A percentile compares a stretch with the other conserved stretches of the same genome.
Evolutionary conservation across 352 stramenopile genomes (phyloP).

Genomic region (Globisporangium spiculum): DNA sequence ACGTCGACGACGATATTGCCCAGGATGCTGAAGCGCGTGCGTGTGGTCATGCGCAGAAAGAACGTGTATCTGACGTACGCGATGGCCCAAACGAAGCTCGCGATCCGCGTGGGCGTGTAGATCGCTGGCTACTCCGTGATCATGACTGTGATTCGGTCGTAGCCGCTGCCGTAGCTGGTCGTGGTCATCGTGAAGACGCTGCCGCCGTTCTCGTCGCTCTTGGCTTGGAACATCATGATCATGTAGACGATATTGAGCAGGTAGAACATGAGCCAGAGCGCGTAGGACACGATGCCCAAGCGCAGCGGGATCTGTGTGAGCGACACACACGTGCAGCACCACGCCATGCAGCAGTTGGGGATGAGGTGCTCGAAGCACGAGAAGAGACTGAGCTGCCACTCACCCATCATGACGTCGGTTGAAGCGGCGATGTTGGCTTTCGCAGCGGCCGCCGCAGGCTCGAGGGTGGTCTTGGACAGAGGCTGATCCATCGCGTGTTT

Average conservation of each 20-base stretch:
- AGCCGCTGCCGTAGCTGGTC: neutral
- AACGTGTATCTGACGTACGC: slow-evolving; percentile 1
- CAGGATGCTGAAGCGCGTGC: slow-evolving; percentile 14
- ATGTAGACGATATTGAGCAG: neutral
- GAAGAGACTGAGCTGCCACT: slow-evolving; percentile 25
- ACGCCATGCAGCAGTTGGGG: slow-evolving; percentile 32
- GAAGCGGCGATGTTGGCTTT: neutral
- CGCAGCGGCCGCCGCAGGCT: neutral
- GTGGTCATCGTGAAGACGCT: neutral
- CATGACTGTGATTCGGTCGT: neutral
- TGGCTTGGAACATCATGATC: neutral
- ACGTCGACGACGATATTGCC: slow-evolving; percentile 17
- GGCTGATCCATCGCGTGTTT: neutral
- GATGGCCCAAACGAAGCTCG: neutral
- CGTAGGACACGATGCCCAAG: slow-evolving; percentile 19
- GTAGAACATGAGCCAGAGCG: slow-evolving; percentile 6
- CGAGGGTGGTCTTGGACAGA: slow-evolving; percentile 1
- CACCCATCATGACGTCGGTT: slow-evolving; percentile 19
- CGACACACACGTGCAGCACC: slow-evolving; percentile 26
- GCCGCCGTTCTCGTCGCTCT: neutral
- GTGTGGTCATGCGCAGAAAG: slow-evolving; percentile 7
- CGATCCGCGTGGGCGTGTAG: neutral
- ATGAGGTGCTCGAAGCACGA: slow-evolving; percentile 28
- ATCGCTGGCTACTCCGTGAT: neutral
- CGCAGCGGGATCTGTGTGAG: slow-evolving; percentile 24